Conservation (phyloP, 768 basidiomycete species). For the Tulasnella sp. region DNA sequence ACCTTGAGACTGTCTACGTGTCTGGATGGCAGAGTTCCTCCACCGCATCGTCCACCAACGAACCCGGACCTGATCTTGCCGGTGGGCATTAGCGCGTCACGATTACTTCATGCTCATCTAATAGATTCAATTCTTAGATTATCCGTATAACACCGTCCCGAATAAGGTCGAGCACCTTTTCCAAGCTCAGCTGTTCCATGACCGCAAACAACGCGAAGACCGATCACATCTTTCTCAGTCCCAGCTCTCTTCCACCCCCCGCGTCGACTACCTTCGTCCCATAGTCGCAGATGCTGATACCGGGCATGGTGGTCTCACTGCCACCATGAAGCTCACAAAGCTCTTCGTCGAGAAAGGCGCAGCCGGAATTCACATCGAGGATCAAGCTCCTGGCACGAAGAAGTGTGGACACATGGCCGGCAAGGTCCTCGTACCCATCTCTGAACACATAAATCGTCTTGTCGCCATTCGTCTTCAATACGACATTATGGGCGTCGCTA, state of each 20-base stretch:
- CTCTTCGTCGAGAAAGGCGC: conserved; percentile 99
- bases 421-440: conserved; percentile 93
- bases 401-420: conserved; percentile 93
- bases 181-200: conserved; percentile 97
- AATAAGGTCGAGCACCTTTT: conserved; percentile 98
- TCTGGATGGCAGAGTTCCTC: conserved; percentile 62
- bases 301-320: conserved; percentile 95
- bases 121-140: conserved; percentile 41
- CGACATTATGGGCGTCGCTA: conserved; percentile 97
- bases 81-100: conserved; percentile 38
- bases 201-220: conserved; percentile 85
- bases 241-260: conserved; percentile 57
- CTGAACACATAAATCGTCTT: conserved; percentile 96
- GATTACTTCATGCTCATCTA: not conserved
- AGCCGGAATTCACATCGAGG: conserved; percentile 95
- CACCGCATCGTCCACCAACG: conserved; percentile 86
- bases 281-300: conserved; percentile 97
- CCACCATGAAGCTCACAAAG: conserved; percentile 96
- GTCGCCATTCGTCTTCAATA: conserved; percentile 95
- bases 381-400: conserved; percentile 95
- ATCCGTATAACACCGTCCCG: conserved; percentile 97
- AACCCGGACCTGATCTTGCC: conserved; percentile 97
- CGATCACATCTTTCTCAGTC: conserved; percentile 59
- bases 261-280: conserved; percentile 84
- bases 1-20: conserved; percentile 97